These are phyloP conservation scores for Parsonsia alboflavescens DNA, from an alignment of 257 asterid species.

Conservation along the genomic window DNA sequence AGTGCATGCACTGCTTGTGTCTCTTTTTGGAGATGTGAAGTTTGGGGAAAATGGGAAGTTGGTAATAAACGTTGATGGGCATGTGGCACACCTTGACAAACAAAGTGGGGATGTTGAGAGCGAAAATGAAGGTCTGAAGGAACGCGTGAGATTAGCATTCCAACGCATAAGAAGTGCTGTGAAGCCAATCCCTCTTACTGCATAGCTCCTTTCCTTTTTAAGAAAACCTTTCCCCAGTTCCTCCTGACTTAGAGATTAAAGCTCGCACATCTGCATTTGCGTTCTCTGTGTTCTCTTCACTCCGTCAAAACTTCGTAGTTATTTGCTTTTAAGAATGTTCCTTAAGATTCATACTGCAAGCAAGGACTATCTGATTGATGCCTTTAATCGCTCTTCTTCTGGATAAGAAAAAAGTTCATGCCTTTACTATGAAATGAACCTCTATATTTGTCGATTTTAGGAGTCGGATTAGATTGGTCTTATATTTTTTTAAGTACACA, in stretches of 20 bases:
- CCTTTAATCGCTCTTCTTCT: background rate
- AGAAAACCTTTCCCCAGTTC: background rate
- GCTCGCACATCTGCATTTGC: background rate
- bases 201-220: conserved; percentile 18
- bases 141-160: conserved; percentile 71
- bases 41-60: conserved; percentile 61
- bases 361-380: background rate
- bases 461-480: no score
- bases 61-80: conserved; percentile 68
- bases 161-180: conserved; percentile 61
- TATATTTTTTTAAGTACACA: no score
- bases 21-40: conserved; percentile 85
- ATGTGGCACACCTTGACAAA: conserved; percentile 62
- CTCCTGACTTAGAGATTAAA: background rate
- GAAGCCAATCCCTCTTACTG: conserved; percentile 75
- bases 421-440: no score
- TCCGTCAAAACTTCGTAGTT: no score
- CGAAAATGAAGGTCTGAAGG: conserved; percentile 74
- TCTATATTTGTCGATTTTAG: no score
- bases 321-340: background rate
- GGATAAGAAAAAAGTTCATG: background rate
- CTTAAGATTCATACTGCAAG: background rate
- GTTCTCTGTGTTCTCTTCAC: no score
- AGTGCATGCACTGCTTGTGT: conserved; percentile 70
- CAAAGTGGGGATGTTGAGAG: conserved; percentile 77